Percentiles rank a stretch among this genome's conserved stretches.
phyloP scores from a whole-genome alignment of 2,329 filamentous ascomycete species.

The Fusarium tricinctum region DNA sequence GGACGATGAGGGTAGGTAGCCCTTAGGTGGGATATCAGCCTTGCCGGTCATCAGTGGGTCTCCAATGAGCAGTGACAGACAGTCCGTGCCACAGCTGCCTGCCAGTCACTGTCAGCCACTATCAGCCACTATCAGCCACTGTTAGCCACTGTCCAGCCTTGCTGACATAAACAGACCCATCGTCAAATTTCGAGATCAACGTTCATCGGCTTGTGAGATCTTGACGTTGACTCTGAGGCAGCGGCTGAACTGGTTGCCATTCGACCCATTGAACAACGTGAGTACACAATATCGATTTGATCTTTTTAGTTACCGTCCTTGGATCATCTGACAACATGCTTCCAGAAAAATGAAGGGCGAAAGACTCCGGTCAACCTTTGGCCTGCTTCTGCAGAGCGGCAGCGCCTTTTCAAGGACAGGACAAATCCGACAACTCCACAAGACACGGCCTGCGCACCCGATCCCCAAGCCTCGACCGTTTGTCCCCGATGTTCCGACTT shows the following conservation, averaged over 20 bases:
- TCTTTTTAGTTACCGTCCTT: rapidly evolving
- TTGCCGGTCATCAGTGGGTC: conserved; percentile 31
- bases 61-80: conserved; percentile 31
- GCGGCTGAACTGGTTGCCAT: conserved; percentile 40
- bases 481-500: conserved; percentile 86
- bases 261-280: conserved; percentile 43
- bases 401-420: conserved; percentile 51
- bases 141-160: conserved; percentile 44
- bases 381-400: conserved; percentile 51
- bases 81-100: conserved; percentile 32
- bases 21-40: conserved; percentile 44
- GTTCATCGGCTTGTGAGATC: conserved; percentile 36
- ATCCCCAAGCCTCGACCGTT: conserved; percentile 84
- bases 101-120: not conserved
- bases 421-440: conserved; percentile 62
- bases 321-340: conserved; percentile 17
- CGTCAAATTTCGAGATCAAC: conserved; percentile 51
- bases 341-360: conserved; percentile 53
- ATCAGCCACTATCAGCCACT: not conserved
- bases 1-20: conserved; percentile 32
- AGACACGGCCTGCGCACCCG: conserved; percentile 55
- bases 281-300: conserved; percentile 1
- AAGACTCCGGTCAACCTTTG: conserved; percentile 52
- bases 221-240: conserved; percentile 40
- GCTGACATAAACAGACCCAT: conserved; percentile 52